Percentiles rank a stretch among this genome's conserved stretches.
These are phyloP conservation scores for Cotoneaster glaucophyllus DNA, from an alignment of 306 rosid species.

Conservation along the genomic window DNA sequence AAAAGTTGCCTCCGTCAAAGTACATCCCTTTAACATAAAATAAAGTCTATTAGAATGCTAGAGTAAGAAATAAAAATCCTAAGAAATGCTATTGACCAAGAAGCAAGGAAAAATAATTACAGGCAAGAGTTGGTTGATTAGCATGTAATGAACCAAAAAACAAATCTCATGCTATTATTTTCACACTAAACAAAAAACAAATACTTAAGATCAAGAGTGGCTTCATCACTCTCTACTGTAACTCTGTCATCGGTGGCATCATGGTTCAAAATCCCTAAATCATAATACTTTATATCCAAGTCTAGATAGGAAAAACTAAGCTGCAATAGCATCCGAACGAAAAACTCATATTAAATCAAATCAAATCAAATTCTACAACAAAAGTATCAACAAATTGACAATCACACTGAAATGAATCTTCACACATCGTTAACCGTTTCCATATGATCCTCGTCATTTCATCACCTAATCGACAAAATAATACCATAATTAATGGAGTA, in stretches of 20 bases:
- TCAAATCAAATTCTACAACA: no score
- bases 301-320: constrained; percentile 82
- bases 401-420: no score
- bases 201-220: constrained; percentile 53
- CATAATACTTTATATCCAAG: constrained; percentile 82
- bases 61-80: background rate
- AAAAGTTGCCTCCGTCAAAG: constrained; percentile 89
- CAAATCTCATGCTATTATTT: no score
- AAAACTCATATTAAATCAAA: background rate
- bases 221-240: constrained; percentile 88
- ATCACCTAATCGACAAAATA: constrained; percentile 48
- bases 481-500: background rate
- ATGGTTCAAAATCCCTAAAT: constrained; percentile 76
- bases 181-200: background rate
- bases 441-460: constrained; percentile 94
- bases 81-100: background rate
- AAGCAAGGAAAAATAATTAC: no score
- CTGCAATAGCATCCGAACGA: constrained; percentile 38
- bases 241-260: constrained; percentile 84
- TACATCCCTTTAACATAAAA: constrained; percentile 75
- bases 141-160: background rate
- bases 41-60: constrained; percentile 13
- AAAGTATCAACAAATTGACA: no score
- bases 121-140: background rate
- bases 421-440: constrained; percentile 5